Evolutionary conservation across 2,329 filamentous ascomycete species (phyloP), one percentile per base, ranked within the genome.

Genomic region (Pseudogymnoascus sp.): DNA sequence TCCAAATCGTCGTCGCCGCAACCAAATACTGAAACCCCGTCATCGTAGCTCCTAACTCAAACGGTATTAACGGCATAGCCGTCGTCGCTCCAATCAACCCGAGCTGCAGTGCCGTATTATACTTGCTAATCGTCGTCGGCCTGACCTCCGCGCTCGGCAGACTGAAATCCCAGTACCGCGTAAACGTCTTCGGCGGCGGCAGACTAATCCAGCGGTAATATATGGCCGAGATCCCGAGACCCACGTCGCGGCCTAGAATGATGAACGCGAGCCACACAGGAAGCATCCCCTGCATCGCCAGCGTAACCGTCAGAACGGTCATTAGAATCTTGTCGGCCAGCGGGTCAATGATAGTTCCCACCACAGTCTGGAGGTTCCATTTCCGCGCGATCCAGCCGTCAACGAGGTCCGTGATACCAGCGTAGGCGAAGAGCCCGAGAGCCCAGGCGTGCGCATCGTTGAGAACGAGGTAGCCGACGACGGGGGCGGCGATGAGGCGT

Each of bases 321-420:
- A 99, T 97, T 67, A 99, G 83, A 7, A 86, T 84, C 78, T 99
- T 99, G 77, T 99, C 95, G 2, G 95, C 95, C 89, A 97, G 95
- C 5, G 95, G 95, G 72, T 96, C 93, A 66, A 99, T 91, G 31
- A 99, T 86, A 62, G 91, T 96, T 62, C 95, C 95, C 8, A 97
- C 91, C 1, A 99, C 93, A 0, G 95, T 97, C 75, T 95, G 89
- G 64, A 91, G 82, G 60, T 93, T 89, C 86, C 89, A 97, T 65
- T 82, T 84, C 42, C 95, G 85, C 25, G 95, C 95, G 70, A 99
- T 95, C 83, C 89, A 97, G 64, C 95, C 95, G 74, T 99, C 95
- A 2, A 97, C 83, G 5, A 96, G 81, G 73, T 99, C 95, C 0
- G 93, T 96, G 69, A 96, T 80, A 56, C 91, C 92, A 2, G 95